Conservation (phyloP, 208 protist genomes). For the Acanthamoeba culbertsoni region DNA sequence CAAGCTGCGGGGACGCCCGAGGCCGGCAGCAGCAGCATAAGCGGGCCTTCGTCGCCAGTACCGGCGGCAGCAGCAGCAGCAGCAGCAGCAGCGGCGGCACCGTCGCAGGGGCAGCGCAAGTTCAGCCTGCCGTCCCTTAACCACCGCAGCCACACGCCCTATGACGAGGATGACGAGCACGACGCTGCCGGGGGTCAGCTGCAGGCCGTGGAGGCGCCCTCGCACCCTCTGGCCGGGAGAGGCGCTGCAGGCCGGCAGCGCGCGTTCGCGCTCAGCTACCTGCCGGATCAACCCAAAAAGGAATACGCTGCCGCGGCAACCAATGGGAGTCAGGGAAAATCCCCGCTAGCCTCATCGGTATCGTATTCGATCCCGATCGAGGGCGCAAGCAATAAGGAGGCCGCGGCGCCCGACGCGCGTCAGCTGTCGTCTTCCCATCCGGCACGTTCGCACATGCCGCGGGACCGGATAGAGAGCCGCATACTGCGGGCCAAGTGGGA, state of each 20-base stretch:
- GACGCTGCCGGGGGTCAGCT: background rate
- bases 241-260: background rate
- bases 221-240: too few relatives aligned
- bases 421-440: background rate
- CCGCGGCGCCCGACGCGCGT: background rate
- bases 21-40: background rate
- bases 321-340: background rate
- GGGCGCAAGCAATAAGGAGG: background rate
- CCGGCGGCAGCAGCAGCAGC: background rate
- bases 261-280: background rate
- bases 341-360: background rate
- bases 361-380: background rate
- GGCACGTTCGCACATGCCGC: background rate
- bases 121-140: background rate
- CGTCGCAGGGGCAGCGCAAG: constrained; percentile 10
- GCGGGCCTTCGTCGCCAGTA: background rate
- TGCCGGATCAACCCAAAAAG: background rate
- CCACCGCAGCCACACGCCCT: background rate
- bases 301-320: background rate
- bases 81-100: background rate
- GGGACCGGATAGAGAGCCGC: constrained; percentile 1
- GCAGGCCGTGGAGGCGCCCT: background rate
- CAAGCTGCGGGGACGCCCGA: too few relatives aligned
- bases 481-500: constrained; percentile 51
- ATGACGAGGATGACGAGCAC: background rate